Evolutionary conservation across 2,329 filamentous ascomycete species (phyloP), one percentile per base, ranked within the genome.

Genomic region (Cladophialophora chaetospira): DNA sequence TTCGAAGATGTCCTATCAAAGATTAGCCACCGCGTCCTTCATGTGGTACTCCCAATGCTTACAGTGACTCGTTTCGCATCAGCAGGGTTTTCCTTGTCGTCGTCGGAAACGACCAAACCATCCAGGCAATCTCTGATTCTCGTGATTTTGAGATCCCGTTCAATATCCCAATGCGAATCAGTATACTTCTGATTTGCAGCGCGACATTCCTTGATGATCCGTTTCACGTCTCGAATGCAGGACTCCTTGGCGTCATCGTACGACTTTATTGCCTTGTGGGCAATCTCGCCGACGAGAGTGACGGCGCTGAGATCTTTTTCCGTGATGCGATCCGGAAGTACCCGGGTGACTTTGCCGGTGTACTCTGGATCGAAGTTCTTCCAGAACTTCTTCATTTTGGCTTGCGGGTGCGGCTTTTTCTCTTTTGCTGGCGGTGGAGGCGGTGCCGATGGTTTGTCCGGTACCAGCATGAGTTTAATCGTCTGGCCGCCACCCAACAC

Each of bases 161-260:
- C 90, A 48, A 96, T 84, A 69, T 96, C 88, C 69, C 96, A 96
- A 70, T 93, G 85, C n/a, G 87, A 83, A 69, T 95, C 91, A n/a
- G 87, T 83, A 69, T 95, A 96, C 71, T 91, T 92, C 67, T 91
- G 87, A 71, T 96, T 96, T 54, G 91, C 78, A 5, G 88, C 82
- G 19, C 85, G 80, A 70, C 90, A 95, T 66, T 85, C 82, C 58
- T 76, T 77, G 25, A 81, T 78, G 54, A 85, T 85, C 55, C 82
- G 81, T 5, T 77, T 74, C 4, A 85, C 82, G 51, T 82, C 81
- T 53, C 81, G 82, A 51, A 78, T 79, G 73, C 91, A 95, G 54
- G 86, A 81, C 15, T 81, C 81, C 3, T 80, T 84, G 0, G 89
- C 89, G 65, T 89, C 83, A 50, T 90, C 84, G 68, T 91, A 94